Evolutionary conservation across 1,284 basidiomycete genomes (phyloP).

Genomic region (Singerocomus rubriflavus): DNA sequence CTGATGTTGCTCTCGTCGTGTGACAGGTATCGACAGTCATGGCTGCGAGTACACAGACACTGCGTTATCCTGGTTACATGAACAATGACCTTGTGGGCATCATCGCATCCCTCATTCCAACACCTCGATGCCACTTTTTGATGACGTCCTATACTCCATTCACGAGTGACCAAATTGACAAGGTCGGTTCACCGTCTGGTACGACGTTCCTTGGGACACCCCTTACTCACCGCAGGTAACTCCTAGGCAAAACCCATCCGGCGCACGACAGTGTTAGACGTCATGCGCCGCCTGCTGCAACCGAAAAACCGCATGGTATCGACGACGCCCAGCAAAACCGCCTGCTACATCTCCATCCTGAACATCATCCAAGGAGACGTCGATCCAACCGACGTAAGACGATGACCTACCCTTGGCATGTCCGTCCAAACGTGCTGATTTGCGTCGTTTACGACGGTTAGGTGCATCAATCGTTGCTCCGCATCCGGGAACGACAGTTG

Average conservation of each 20-base stretch:
- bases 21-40: conserved; percentile 89
- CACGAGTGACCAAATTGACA: conserved; percentile 93
- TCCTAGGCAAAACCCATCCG: conserved; percentile 81
- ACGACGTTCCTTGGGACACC: not conserved
- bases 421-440: conserved; percentile 8
- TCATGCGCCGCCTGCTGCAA: conserved; percentile 96
- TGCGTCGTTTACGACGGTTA: conserved; percentile 28
- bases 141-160: conserved; percentile 99
- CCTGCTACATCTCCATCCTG: conserved; percentile 96
- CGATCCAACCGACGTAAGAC: conserved; percentile 89
- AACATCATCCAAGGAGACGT: conserved; percentile 99
- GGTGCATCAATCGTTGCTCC: conserved; percentile 95
- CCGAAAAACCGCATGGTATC: conserved; percentile 99
- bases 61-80: conserved; percentile 99
- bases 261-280: conserved; percentile 94
- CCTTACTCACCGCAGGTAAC: not conserved
- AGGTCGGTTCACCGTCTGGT: conserved; percentile 47
- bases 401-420: not conserved
- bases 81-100: conserved; percentile 99
- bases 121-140: conserved; percentile 98
- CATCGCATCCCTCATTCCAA: conserved; percentile 95
- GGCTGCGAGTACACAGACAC: conserved; percentile 95
- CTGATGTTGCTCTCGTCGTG: conserved; percentile 2
- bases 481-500: conserved; percentile 94
- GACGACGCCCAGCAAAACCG: conserved; percentile 87